Evolutionary conservation across 306 rosid species (phyloP), one percentile per base, ranked within the genome.

Genomic region (Leucaena leucocephala): DNA sequence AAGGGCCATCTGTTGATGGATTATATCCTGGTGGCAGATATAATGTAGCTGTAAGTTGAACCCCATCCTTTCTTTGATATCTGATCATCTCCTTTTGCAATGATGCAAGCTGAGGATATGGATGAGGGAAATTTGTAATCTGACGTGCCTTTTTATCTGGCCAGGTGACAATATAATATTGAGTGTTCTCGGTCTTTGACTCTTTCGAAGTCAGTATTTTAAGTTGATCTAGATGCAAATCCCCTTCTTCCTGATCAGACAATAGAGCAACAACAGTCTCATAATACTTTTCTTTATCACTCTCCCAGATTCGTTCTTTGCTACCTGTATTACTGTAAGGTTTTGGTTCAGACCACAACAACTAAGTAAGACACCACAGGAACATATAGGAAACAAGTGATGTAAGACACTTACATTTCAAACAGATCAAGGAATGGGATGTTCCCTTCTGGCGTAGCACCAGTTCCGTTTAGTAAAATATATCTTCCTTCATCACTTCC

Each of bases 11-110:
- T 71, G 82, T 86, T 77, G 96, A 82, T 55, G 99, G 92, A 85
- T 90, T 88, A 81, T 93, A 95, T 58, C 87, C 87, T n/a, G 99
- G 98, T 67, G 99, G 99, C 83, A 93, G 89, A 84, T 95, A 93
- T 68, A 95, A 78, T 27, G 99, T 95, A 75, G 99, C 99, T 65
- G 99, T 95, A 21, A 95, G 90, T 82, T 95, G 98, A 80, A 95
- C 98, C 67, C 99, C 99, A 54, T 95, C 99, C 86, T 95, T 95
- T 75, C 99, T 95, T 84, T 95, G 88, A 83, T 95, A 95, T 81
- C 93, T 90, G 59, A 95, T 77, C 99, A 95, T 91, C 93, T 95
- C 96, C 83, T 95, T 95, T 89, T 95, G 98, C 88, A 95, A 83
- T 38, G 96, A 88, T 78, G 86, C 91, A 74, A 95, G 88, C 85